These are phyloP conservation scores for Dioszegia aurantiaca DNA, from an alignment of 768 basidiomycete species.

Conservation along the genomic window DNA sequence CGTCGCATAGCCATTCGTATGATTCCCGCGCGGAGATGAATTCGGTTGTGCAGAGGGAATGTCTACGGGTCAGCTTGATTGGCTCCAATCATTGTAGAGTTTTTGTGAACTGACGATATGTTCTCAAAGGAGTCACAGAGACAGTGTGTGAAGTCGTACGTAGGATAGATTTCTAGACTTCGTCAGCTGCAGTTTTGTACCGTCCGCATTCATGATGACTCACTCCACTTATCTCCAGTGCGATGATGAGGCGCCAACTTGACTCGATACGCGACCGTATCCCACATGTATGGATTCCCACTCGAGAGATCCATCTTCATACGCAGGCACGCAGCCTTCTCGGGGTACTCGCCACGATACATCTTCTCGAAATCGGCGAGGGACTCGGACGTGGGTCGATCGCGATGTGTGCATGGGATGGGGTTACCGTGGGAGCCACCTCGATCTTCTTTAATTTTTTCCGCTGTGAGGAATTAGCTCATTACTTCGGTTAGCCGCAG, in stretches of 20 bases:
- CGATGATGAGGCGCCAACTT: slow-evolving; percentile 87
- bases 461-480: slow-evolving; percentile 60
- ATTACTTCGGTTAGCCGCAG: too few relatives aligned
- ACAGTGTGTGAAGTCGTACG: slow-evolving; percentile 98
- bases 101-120: slow-evolving; percentile 71
- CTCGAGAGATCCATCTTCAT: slow-evolving; percentile 96
- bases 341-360: slow-evolving; percentile 83
- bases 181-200: neutral
- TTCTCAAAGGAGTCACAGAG: slow-evolving; percentile 97
- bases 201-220: slow-evolving; percentile 23
- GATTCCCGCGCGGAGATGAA: slow-evolving; percentile 94
- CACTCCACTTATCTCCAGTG: slow-evolving; percentile 84
- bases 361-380: slow-evolving; percentile 84
- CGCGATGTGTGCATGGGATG: slow-evolving; percentile 78
- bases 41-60: slow-evolving; percentile 94
- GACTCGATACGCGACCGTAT: slow-evolving; percentile 92
- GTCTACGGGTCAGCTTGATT: slow-evolving; percentile 58
- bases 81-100: neutral
- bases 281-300: slow-evolving; percentile 99
- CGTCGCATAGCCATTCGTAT: slow-evolving; percentile 99
- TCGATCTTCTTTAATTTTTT: slow-evolving; percentile 83
- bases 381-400: slow-evolving; percentile 80
- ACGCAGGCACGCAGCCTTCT: slow-evolving; percentile 85
- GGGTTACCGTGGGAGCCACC: slow-evolving; percentile 78
- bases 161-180: slow-evolving; percentile 73